These are phyloP conservation scores for Xylaria sp. DNA, from an alignment of 495 filamentous ascomycete species.

Conservation along the genomic window DNA sequence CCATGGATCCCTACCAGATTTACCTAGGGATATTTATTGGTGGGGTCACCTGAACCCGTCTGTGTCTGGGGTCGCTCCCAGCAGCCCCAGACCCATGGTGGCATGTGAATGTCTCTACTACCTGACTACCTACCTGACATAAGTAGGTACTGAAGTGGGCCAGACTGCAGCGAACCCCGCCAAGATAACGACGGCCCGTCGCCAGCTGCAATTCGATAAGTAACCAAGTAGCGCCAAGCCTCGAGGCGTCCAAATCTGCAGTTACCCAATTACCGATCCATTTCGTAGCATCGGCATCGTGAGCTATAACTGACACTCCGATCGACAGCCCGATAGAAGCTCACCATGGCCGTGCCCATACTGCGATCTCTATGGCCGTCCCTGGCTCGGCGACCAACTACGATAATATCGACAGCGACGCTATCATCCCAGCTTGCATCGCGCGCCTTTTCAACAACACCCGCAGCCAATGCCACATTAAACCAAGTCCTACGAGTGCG, in stretches of 20 bases:
- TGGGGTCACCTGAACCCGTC: constrained; percentile 9
- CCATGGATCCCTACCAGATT: background rate
- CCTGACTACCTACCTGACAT: too few species aligned
- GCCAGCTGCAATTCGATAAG: constrained; percentile 33
- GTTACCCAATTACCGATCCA: background rate
- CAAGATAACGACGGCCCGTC: constrained; percentile 27
- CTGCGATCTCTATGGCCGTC: constrained; percentile 39
- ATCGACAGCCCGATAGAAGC: background rate
- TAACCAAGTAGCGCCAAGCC: constrained; percentile 1
- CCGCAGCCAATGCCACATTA: constrained; percentile 60
- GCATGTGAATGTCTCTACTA: constrained; percentile 27
- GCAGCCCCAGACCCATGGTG: background rate
- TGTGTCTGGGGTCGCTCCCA: constrained; percentile 8
- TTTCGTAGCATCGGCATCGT: constrained; percentile 16
- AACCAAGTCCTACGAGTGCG: constrained; percentile 65
- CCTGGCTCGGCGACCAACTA: constrained; percentile 30
- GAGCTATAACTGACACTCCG: background rate
- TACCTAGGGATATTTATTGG: background rate
- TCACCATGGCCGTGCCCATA: constrained; percentile 40
- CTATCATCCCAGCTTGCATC: constrained; percentile 26
- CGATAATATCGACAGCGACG: constrained; percentile 31
- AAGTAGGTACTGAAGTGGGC: background rate
- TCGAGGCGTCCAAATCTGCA: constrained; percentile 20
- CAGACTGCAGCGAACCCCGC: background rate
- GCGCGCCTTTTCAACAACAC: constrained; percentile 58